Evolutionary conservation across 2,329 filamentous ascomycete genomes (phyloP), one percentile per base, ranked within the genome.

Genomic region (Teratosphaeria pseudoeucalypti): DNA sequence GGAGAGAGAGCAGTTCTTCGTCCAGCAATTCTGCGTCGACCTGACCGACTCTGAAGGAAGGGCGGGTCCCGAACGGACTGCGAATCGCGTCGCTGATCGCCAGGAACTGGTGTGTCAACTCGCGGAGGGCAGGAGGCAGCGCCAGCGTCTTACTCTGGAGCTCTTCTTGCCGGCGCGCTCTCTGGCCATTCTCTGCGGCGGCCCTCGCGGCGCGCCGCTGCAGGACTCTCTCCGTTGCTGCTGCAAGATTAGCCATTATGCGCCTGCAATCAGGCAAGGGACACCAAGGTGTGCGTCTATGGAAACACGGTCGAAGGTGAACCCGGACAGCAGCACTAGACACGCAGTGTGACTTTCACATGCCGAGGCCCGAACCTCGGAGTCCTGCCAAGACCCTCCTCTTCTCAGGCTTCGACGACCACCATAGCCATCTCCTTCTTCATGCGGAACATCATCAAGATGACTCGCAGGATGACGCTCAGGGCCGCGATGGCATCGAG

Each of bases 21-120:
- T 99, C 94, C 19, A 99, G 81, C 56, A 99, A 79, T 74, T 97
- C 94, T 43, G 94, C 91, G 74, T 99, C 94, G 52, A 97, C 90
- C 76, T 99, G 94, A 32, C 92, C 91, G 32, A 99, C 94, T 58
- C 94, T 86, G 73, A 96, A 96, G 11, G 89, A 87, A 5, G 94
- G 92, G 16, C 85, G 80, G 27, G 89, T 92, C 53, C 90, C 90
- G 70, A 91, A 86, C 61, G 88, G 85, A 6, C 87, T 86, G 47
- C 83, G 84, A 52, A 92, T 76, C 4, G 81, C 77, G 70, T 91
- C 84, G 90, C 88, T 95, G 34, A 62, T 60, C n/a, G 62, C 63
- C 26, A 63, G 56, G 19, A 60, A 54, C 26, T 64, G 64, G 34
- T 65, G 61, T 14, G 63, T 62, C 26, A 65, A 69, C 61, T 78